Evolutionary conservation across 331 rosid species (phyloP).

Genomic region (Rhamnella rubrinervis): DNA sequence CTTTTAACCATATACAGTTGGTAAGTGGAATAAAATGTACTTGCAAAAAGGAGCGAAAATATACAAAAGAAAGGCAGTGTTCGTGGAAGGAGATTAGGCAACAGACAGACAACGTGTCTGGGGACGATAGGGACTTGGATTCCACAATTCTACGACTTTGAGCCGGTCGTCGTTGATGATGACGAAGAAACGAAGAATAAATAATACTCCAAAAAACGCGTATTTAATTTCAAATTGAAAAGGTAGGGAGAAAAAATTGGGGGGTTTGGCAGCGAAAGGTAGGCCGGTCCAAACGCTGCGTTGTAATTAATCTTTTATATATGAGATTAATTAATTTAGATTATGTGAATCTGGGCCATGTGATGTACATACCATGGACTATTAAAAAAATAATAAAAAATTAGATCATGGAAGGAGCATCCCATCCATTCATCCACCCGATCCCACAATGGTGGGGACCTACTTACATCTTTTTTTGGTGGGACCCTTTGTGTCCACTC

Average conservation of each 20-base stretch:
- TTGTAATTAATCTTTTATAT: not conserved
- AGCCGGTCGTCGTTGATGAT: not conserved
- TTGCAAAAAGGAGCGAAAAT: too few relatives aligned
- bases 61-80: too few relatives aligned
- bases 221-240: not conserved
- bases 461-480: not conserved
- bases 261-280: conserved; percentile 10
- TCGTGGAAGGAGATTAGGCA: too few relatives aligned
- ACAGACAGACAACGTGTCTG: too few relatives aligned
- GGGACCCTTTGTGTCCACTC: conserved; percentile 2
- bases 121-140: not conserved
- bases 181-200: not conserved
- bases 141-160: not conserved
- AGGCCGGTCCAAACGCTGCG: conserved; percentile 24
- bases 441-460: not conserved
- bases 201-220: not conserved
- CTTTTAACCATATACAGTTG: too few relatives aligned
- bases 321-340: not conserved
- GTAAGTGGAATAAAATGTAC: too few relatives aligned
- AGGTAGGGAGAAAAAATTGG: too few relatives aligned
- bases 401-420: conserved; percentile 1
- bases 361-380: not conserved
- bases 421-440: too few relatives aligned
- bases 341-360: conserved; percentile 23
- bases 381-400: not conserved